phyloP scores from a whole-genome alignment of 768 basidiomycete genomes.

The Lactarius indigo region DNA sequence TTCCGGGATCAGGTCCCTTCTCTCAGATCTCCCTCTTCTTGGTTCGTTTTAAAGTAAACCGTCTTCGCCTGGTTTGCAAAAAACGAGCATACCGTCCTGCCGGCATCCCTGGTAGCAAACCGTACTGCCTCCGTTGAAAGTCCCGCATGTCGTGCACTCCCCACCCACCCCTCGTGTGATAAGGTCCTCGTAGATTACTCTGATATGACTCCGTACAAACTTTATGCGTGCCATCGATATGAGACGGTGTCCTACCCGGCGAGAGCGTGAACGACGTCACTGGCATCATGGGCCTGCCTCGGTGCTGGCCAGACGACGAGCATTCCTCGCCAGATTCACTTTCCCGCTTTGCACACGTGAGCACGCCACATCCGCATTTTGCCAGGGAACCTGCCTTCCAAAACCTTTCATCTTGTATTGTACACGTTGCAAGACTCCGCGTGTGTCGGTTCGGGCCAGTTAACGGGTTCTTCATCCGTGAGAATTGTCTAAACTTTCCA shows the following conservation, averaged over 20 bases:
- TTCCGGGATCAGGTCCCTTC: slow-evolving; percentile 10
- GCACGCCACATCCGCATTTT: slow-evolving; percentile 26
- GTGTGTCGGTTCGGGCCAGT: slow-evolving; percentile 23
- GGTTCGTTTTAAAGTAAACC: slow-evolving; percentile 12
- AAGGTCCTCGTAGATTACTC: slow-evolving; percentile 13
- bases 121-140: slow-evolving; percentile 13
- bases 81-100: slow-evolving; percentile 7
- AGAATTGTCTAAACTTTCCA: slow-evolving; percentile 18
- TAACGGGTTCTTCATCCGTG: slow-evolving; percentile 22
- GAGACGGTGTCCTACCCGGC: slow-evolving; percentile 9
- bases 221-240: slow-evolving; percentile 22
- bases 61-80: slow-evolving; percentile 13
- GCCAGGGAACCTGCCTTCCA: slow-evolving; percentile 22
- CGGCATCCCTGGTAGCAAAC: slow-evolving; percentile 19
- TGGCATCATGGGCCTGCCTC: slow-evolving; percentile 23
- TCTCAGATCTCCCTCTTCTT: slow-evolving; percentile 19
- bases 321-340: slow-evolving; percentile 26
- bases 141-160: slow-evolving; percentile 16
- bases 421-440: slow-evolving; percentile 25
- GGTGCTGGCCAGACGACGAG: slow-evolving; percentile 24
- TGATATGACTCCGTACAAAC: slow-evolving; percentile 17
- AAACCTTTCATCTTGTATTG: slow-evolving; percentile 21
- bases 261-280: slow-evolving; percentile 21
- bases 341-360: slow-evolving; percentile 23
- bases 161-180: slow-evolving; percentile 12